A percentile compares a stretch with the other conserved stretches of the same genome.
phyloP scores from a whole-genome alignment of 2,329 filamentous ascomycete genomes.

The Hymenoscyphus fraxineus region DNA sequence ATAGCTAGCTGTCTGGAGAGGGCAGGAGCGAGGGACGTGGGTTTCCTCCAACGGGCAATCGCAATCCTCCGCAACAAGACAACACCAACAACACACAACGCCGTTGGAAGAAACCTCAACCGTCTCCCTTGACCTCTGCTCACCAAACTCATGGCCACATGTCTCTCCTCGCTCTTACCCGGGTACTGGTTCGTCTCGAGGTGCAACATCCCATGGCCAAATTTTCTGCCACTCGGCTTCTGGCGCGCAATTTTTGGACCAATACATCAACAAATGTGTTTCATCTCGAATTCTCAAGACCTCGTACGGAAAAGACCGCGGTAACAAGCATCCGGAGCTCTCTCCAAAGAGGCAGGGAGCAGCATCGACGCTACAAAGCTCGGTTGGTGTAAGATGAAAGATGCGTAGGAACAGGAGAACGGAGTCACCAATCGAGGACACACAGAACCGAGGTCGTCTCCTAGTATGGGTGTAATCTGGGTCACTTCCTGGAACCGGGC shows the following conservation, averaged over 20 bases:
- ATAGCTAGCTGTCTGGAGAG: neutral
- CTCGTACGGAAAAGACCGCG: neutral
- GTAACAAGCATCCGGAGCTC: neutral
- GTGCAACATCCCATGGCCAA: neutral
- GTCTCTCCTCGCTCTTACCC: neutral
- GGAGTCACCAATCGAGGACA: neutral
- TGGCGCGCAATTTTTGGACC: neutral
- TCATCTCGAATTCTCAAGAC: neutral
- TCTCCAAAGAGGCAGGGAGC: conserved; percentile 4
- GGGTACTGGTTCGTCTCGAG: neutral
- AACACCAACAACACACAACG: neutral
- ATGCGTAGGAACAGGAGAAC: neutral
- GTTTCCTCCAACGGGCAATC: neutral
- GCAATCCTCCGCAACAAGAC: neutral
- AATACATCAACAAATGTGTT: neutral
- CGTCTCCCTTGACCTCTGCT: neutral
- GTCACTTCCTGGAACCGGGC: neutral
- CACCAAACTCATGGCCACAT: neutral
- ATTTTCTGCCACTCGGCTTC: neutral
- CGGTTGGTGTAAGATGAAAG: neutral
- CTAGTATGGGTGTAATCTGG: neutral
- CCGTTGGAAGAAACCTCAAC: neutral
- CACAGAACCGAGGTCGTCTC: neutral
- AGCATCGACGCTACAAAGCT: neutral
- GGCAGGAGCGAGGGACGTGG: neutral